Percentiles rank a stretch among this genome's conserved stretches.
Evolutionary conservation across 1,139 yeast genomes (phyloP).

Genomic region (Blastobotrys buckinghamii): DNA sequence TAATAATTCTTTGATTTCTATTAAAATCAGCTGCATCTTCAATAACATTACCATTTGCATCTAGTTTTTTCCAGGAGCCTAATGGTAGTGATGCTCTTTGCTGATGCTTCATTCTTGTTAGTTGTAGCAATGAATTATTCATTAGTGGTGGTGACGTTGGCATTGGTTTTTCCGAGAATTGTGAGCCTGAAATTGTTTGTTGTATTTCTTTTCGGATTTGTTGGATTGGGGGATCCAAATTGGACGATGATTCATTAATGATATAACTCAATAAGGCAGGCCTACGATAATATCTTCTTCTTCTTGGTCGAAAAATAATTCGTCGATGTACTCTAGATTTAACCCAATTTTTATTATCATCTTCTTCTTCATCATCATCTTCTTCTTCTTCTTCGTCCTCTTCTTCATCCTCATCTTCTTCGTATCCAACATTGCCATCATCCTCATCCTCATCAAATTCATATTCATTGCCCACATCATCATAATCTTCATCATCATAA

Average conservation of each 20-base stretch:
- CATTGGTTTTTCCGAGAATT: no score
- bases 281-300: neutral
- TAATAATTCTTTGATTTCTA: no score
- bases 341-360: neutral
- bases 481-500: neutral
- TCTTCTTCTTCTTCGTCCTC: neutral
- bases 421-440: neutral
- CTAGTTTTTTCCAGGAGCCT: no score
- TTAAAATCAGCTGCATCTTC: no score
- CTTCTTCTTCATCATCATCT: neutral
- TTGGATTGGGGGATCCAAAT: neutral
- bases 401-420: neutral
- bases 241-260: neutral
- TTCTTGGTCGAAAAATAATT: neutral
- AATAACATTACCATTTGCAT: no score
- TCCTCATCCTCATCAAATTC: neutral
- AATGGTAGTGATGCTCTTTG: no score
- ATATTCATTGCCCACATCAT: neutral
- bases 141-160: no score
- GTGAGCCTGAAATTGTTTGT: no score
- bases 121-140: no score
- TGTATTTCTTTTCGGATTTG: no score
- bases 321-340: neutral
- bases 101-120: no score
- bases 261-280: neutral